Percentiles rank a stretch among this genome's conserved stretches.
Evolutionary conservation across 805 yeast species (phyloP).

Genomic region (Nakazawaea wyomingensis): DNA sequence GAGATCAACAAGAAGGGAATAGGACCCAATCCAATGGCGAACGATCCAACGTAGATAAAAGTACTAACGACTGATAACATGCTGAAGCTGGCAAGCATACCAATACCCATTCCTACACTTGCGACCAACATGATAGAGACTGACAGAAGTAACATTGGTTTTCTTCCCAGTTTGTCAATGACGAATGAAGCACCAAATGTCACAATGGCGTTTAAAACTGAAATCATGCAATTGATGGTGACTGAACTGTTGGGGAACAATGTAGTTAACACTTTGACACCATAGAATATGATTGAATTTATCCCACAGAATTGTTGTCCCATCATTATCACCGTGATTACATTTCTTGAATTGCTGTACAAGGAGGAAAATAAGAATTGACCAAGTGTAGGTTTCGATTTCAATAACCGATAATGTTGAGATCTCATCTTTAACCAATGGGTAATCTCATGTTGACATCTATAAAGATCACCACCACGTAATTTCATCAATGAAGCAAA

Average conservation of each 20-base stretch:
- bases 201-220: slow-evolving; percentile 66
- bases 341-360: slow-evolving; percentile 54
- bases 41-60: slow-evolving; percentile 70
- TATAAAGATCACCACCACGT: slow-evolving; percentile 18
- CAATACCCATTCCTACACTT: slow-evolving; percentile 58
- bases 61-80: slow-evolving; percentile 56
- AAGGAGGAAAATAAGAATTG: slow-evolving; percentile 46
- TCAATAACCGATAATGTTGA: slow-evolving; percentile 20
- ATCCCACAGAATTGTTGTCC: slow-evolving; percentile 94
- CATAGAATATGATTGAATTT: slow-evolving; percentile 88
- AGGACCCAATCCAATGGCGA: slow-evolving; percentile 79
- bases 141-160: slow-evolving; percentile 63
- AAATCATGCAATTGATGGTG: slow-evolving; percentile 67
- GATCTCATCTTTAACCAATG: slow-evolving; percentile 25
- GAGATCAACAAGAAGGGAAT: slow-evolving; percentile 87
- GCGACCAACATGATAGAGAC: slow-evolving; percentile 63
- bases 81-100: slow-evolving; percentile 48
- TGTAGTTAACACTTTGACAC: slow-evolving; percentile 74
- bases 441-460: slow-evolving; percentile 21
- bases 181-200: slow-evolving; percentile 71
- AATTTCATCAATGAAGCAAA: slow-evolving; percentile 31
- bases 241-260: slow-evolving; percentile 71
- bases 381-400: slow-evolving; percentile 24
- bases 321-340: slow-evolving; percentile 66
- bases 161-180: slow-evolving; percentile 75